Base-by-base conservation (phyloP, 192 early-diverging fungal species). In the Backusella luteola region DNA sequence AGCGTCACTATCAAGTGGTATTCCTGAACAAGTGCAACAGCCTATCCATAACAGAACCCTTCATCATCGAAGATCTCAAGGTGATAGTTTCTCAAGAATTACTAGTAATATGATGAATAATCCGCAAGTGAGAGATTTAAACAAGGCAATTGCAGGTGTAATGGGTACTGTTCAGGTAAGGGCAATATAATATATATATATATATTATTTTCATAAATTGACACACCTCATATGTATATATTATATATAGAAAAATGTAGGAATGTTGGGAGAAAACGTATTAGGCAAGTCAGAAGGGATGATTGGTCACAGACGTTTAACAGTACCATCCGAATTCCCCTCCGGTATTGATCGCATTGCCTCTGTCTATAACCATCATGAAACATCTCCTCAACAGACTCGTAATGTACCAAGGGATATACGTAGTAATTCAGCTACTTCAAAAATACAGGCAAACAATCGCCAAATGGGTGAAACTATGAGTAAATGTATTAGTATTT, bases 61-160 rank as follows among this genome's bases (percentile, higher is more conserved):
- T 35, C 36, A 26, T 53, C 73, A 63, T 41, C 41, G 69, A 34
- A 44, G 70, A 34, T 75, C 69, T 26, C 63, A 75, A 29, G 70
- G 66, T 39, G 29, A 76, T 49, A 52, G 67, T 36, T 69, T 83
- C 42, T 71, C 74, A 4, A 79, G 70, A 32, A 34, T 88, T 21
- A 88, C 88, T 2, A 84, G 87, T 74, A 84, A 87, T 69, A 86
- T 90, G 23, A 74, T 90, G 75, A 85, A 90, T 66, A 89, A 79
- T 59, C 84, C 84, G 44, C 83, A 84, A 77, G 83, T 86, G 5
- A 74, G 82, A 0, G 85, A 82, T 11, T n/a, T 90, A 9, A 90
- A 90, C 73, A 87, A 87, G 56, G 86, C 89, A 12, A 82, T 90
- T 72, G 75, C 78, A 66, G 81, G 83, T 67, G 79, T 86, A 32